Evolutionary conservation across 768 basidiomycete species (phyloP), one percentile per base, ranked within the genome.

Genomic region (Clavaria fumosa): DNA sequence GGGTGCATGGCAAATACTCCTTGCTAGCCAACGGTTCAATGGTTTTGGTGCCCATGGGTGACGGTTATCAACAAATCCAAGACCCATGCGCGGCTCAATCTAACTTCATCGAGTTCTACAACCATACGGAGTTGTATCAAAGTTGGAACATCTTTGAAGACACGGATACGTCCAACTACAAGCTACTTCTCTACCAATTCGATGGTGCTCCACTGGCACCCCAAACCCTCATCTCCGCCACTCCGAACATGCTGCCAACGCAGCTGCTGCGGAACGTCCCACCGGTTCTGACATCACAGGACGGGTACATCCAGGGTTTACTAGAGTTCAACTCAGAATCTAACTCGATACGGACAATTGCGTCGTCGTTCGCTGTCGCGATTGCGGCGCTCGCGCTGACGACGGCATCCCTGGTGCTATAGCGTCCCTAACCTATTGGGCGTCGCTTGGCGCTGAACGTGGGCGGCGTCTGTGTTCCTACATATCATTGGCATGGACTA

Each of bases 51-150:
- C 84, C 90, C 1, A 69, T 88, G 44, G 70, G 66, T 12, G 93
- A 99, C 53, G 93, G 93, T 11, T 84, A 74, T 58, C 88, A 95
- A 54, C 91, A 93, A 64, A 69, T 96, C 27, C 89, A 99, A 63
- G 81, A 91, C 46, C 80, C 89, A 0, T 99, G 93, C 51, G 81
- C 80, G 1, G 83, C 89, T 7, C 63, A 70, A 7, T 88, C 90
- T 20, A 86, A 89, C 54, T 79, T 91, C 52, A 72, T 96, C 49
- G 76, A 90, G 50, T 53, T 62, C 32, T 96, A 89, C 69, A 81
- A 85, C 59, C 53, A 68, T 44, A 79, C 75, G 9, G 83, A 86
- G 51, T 53, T 72, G 35, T 78, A 73, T 54, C 21, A 44, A 24
- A 41, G 44, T 5, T 95, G 84, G 84, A 64, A 62, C 27, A 86